These are phyloP conservation scores for Endoconidiophora polonica DNA, from an alignment of 2,329 filamentous ascomycete species.

Conservation along the genomic window DNA sequence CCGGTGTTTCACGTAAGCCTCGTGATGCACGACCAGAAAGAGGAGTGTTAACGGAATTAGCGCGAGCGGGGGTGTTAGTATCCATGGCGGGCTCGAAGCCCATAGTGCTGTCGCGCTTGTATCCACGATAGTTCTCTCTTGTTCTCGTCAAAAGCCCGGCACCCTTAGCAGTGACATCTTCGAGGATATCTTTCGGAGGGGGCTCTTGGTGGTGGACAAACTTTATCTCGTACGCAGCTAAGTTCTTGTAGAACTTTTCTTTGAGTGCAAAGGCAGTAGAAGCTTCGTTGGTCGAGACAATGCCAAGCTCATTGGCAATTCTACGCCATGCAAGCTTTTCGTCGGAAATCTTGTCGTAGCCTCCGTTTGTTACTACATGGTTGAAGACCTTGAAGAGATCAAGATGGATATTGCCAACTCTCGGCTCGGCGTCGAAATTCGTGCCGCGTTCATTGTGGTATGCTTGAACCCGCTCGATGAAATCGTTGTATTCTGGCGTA, in stretches of 20 bases:
- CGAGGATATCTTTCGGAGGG: conserved; percentile 73
- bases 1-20: conserved; percentile 64
- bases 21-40: conserved; percentile 40
- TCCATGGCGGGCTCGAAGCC: conserved; percentile 43
- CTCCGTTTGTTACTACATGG: conserved; percentile 57
- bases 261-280: conserved; percentile 79
- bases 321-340: conserved; percentile 77
- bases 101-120: conserved; percentile 31
- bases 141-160: conserved; percentile 65
- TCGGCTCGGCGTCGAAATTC: conserved; percentile 61
- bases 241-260: conserved; percentile 76
- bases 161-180: conserved; percentile 74
- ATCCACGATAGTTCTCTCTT: conserved; percentile 50
- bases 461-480: conserved; percentile 53
- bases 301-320: conserved; percentile 59
- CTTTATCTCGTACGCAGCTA: conserved; percentile 74
- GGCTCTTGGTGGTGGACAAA: conserved; percentile 64
- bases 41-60: conserved; percentile 32
- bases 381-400: conserved; percentile 68
- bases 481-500: conserved; percentile 58
- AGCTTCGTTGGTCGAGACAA: conserved; percentile 57
- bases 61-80: conserved; percentile 40
- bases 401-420: conserved; percentile 59
- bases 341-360: conserved; percentile 71
- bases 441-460: conserved; percentile 73